Conservation (phyloP, 2,329 filamentous ascomycete species). For the Neonectria ditissima region DNA sequence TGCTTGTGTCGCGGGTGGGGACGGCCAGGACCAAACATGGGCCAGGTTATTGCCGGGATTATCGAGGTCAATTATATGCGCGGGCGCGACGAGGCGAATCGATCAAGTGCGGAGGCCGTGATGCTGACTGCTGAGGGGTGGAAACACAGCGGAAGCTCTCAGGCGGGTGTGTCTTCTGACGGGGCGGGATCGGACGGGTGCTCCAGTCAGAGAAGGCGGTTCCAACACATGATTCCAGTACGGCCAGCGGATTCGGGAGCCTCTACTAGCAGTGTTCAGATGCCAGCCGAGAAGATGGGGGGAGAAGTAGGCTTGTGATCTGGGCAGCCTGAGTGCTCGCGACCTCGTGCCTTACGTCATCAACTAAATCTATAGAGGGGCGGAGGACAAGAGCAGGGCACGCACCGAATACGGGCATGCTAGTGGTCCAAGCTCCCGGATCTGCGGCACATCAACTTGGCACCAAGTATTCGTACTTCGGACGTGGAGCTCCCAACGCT, state of each 20-base stretch:
- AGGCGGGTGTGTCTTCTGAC: constrained; percentile 50
- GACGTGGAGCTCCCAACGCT: neutral
- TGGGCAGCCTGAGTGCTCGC: constrained; percentile 19
- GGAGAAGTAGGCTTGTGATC: constrained; percentile 38
- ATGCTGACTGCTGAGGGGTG: constrained; percentile 16
- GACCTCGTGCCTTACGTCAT: constrained; percentile 45
- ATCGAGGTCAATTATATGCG: constrained; percentile 24
- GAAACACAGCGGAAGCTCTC: constrained; percentile 26
- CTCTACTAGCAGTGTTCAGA: constrained; percentile 10
- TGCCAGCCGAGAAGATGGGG: constrained; percentile 13
- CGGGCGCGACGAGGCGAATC: constrained; percentile 6
- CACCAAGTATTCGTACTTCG: neutral
- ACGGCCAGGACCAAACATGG: constrained; percentile 54
- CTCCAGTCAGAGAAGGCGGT: constrained; percentile 35
- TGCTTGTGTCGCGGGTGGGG: constrained; percentile 57
- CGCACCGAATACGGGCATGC: constrained; percentile 14
- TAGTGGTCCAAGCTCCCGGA: constrained; percentile 15
- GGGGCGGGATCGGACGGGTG: constrained; percentile 38
- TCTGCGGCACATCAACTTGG: neutral
- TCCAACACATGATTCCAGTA: constrained; percentile 40
- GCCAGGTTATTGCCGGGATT: constrained; percentile 54
- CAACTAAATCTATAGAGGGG: constrained; percentile 23
- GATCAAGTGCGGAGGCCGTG: constrained; percentile 24
- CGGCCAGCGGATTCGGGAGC: constrained; percentile 12
- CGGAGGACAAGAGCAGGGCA: neutral